Evolutionary conservation across 2,329 filamentous ascomycete genomes (phyloP).

Genomic region (Xylaria sp.): DNA sequence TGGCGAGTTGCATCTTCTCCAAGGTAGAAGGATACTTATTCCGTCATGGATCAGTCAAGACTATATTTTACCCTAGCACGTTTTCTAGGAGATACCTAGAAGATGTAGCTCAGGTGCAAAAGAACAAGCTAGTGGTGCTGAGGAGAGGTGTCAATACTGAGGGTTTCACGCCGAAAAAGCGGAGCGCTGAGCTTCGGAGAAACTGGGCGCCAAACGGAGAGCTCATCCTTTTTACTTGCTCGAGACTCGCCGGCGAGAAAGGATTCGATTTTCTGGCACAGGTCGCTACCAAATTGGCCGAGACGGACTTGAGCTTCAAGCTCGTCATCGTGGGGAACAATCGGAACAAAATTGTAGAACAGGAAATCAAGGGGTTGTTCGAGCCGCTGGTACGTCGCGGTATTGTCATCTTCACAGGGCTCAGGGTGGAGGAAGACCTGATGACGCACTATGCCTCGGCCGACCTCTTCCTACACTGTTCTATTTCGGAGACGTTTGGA

Average conservation of each 20-base stretch:
- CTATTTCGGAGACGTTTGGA: constrained; percentile 73
- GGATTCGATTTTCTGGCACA: constrained; percentile 71
- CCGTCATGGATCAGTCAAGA: constrained; percentile 63
- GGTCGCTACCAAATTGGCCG: constrained; percentile 59
- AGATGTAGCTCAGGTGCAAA: constrained; percentile 56
- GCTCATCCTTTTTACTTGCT: constrained; percentile 69
- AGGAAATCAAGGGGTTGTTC: constrained; percentile 66
- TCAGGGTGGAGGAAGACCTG: constrained; percentile 63
- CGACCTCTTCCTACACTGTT: constrained; percentile 74
- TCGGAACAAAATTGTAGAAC: constrained; percentile 65
- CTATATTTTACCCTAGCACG: constrained; percentile 71
- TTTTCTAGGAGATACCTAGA: constrained; percentile 68
- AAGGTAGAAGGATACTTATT: constrained; percentile 71
- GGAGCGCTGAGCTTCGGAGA: constrained; percentile 57
- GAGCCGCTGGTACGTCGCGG: constrained; percentile 52
- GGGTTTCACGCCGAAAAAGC: constrained; percentile 61
- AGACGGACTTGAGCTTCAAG: constrained; percentile 63
- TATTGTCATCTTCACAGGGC: constrained; percentile 69
- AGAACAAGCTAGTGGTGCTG: constrained; percentile 63
- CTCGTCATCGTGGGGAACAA: constrained; percentile 73
- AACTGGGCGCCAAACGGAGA: constrained; percentile 66
- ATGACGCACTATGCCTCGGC: constrained; percentile 71
- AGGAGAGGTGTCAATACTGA: constrained; percentile 69
- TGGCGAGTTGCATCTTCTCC: constrained; percentile 67
- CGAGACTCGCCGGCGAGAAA: constrained; percentile 71